These are phyloP conservation scores for Phytophthora pseudosyringae DNA, from an alignment of 352 stramenopile species.

Conservation along the genomic window DNA sequence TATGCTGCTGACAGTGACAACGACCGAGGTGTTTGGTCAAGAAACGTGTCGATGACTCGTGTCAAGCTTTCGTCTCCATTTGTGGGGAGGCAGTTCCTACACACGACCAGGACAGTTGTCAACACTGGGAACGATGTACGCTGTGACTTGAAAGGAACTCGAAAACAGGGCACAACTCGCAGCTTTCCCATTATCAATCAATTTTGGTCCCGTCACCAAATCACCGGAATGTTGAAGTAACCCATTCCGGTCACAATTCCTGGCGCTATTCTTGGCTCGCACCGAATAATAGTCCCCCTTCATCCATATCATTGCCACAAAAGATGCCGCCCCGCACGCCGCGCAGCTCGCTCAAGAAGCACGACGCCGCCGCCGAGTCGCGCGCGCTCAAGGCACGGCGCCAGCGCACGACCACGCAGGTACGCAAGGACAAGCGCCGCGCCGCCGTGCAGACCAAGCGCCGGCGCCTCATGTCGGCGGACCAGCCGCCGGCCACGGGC, in stretches of 20 bases:
- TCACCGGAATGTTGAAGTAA: too few relatives aligned
- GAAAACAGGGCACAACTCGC: too few relatives aligned
- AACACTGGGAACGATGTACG: conserved; percentile 1
- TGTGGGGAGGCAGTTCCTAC: background rate
- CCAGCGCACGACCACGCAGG: conserved; percentile 65
- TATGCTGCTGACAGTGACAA: background rate
- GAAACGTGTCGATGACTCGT: background rate
- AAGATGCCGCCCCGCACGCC: conserved; percentile 47
- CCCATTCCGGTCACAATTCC: too few relatives aligned
- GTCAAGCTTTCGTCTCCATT: background rate
- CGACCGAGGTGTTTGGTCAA: background rate
- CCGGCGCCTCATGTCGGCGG: conserved; percentile 62
- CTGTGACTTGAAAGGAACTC: too few relatives aligned
- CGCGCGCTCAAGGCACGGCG: conserved; percentile 68
- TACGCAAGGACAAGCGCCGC: conserved; percentile 79
- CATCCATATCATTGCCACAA: background rate
- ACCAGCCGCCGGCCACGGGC: conserved; percentile 53
- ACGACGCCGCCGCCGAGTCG: conserved; percentile 65
- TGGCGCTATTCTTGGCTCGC: too few relatives aligned
- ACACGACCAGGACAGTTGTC: conserved; percentile 1
- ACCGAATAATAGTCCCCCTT: too few relatives aligned
- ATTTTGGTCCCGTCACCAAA: too few relatives aligned
- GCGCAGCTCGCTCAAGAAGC: conserved; percentile 82
- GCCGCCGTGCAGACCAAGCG: conserved; percentile 71
- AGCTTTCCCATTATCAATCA: too few relatives aligned